Conservation (phyloP, 805 yeast genomes). For the Diddensiella transvaalensis region DNA sequence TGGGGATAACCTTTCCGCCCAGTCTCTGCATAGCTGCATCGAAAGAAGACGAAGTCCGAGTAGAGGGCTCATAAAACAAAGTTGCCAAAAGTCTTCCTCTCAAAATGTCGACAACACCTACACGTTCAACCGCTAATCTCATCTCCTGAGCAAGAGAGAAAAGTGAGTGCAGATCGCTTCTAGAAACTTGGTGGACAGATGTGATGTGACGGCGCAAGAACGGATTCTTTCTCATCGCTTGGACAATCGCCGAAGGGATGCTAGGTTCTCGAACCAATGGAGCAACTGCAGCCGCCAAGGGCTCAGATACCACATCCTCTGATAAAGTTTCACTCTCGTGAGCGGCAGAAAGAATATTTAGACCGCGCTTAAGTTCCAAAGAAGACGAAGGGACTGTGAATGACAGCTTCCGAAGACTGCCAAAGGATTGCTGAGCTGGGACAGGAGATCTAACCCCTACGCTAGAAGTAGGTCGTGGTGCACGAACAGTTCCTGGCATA, state of each 20-base stretch:
- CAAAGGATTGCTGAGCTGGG: background rate
- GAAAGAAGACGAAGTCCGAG: conserved; percentile 94
- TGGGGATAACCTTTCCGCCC: conserved; percentile 94
- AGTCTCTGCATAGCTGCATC: conserved; percentile 99
- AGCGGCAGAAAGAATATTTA: conserved; percentile 3
- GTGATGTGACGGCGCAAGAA: conserved; percentile 84
- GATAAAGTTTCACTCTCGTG: conserved; percentile 8
- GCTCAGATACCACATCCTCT: conserved; percentile 11
- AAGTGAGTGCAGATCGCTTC: conserved; percentile 86
- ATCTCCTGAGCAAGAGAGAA: conserved; percentile 98
- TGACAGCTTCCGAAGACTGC: conserved; percentile 14
- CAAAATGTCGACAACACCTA: conserved; percentile 87
- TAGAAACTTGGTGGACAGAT: conserved; percentile 81
- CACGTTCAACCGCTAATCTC: conserved; percentile 94
- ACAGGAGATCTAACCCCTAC: background rate
- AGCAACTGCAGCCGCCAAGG: conserved; percentile 29
- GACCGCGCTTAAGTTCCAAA: conserved; percentile 6
- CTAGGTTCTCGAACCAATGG: conserved; percentile 10
- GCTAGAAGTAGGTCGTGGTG: conserved; percentile 19
- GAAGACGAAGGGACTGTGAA: conserved; percentile 31
- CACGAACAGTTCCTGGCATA: conserved; percentile 29
- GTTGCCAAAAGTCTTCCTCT: conserved; percentile 90
- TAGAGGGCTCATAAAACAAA: conserved; percentile 96
- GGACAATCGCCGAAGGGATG: conserved; percentile 67
- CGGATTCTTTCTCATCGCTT: conserved; percentile 82